These are phyloP conservation scores for Geranomyces michiganensis DNA, from an alignment of 192 early-diverging fungal species.

Conservation along the genomic window DNA sequence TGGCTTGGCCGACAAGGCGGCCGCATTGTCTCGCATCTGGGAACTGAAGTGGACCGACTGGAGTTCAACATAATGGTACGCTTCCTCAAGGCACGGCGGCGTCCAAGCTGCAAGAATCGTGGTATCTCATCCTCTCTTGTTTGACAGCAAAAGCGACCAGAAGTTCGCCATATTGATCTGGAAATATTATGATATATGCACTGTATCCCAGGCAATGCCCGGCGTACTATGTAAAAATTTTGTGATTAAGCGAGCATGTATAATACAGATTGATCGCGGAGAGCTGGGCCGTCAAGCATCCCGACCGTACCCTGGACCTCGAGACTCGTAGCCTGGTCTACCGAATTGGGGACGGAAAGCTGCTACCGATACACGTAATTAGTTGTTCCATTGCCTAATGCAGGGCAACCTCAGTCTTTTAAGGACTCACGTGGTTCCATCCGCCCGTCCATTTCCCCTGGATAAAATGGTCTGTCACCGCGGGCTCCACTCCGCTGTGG, in stretches of 20 bases:
- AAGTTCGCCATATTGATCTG: slow-evolving; percentile 60
- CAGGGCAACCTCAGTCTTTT: no score
- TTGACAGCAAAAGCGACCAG: slow-evolving; percentile 45
- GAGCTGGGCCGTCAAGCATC: no score
- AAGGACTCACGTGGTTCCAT: slow-evolving; percentile 20
- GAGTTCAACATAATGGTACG: slow-evolving; percentile 50
- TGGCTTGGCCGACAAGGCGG: slow-evolving; percentile 51
- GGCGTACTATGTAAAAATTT: no score
- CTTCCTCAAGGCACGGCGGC: neutral
- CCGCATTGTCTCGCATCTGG: slow-evolving; percentile 44
- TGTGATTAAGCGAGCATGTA: no score
- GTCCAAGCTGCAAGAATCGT: neutral
- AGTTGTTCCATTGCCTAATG: no score
- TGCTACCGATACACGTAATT: no score
- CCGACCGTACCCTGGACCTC: no score
- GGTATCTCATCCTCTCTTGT: neutral
- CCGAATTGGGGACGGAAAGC: no score
- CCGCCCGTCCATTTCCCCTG: neutral
- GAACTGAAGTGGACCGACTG: slow-evolving; percentile 56
- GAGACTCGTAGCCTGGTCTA: no score
- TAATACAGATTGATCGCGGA: no score
- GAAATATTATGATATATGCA: slow-evolving; percentile 37
- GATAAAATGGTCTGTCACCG: slow-evolving; percentile 1
- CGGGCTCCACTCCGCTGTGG: neutral
- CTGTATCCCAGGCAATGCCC: no score